Conservation (phyloP, 371 early-diverging fungal species). For the Circinella minor region DNA sequence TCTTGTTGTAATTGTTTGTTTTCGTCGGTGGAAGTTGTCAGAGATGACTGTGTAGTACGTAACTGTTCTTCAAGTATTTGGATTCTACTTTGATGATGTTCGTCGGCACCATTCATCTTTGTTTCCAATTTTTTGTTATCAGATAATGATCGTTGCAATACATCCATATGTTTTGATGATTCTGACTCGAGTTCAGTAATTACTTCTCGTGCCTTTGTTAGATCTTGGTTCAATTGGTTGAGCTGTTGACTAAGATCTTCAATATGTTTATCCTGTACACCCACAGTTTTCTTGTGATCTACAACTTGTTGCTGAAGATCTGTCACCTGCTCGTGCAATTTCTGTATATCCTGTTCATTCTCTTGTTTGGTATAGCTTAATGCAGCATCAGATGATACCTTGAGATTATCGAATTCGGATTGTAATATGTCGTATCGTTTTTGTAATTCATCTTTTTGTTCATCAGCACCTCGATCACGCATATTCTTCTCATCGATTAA, state of each 20-base stretch:
- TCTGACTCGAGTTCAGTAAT: not conserved
- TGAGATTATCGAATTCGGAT: conserved; percentile 6
- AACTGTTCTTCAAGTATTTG: not conserved
- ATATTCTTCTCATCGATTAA: conserved; percentile 10
- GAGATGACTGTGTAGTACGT: not conserved
- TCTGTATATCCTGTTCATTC: conserved; percentile 4
- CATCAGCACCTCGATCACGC: conserved; percentile 1
- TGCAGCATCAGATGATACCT: conserved; percentile 2
- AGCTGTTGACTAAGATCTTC: not conserved
- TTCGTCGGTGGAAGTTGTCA: not conserved
- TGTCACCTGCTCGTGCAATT: conserved; percentile 6
- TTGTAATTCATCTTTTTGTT: not conserved
- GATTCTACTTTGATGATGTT: not conserved
- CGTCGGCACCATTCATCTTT: not conserved
- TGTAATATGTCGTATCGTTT: conserved; percentile 11
- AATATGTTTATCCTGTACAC: conserved; percentile 3
- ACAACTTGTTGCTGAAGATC: conserved; percentile 10
- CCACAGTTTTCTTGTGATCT: conserved; percentile 1
- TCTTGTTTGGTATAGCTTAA: conserved; percentile 1
- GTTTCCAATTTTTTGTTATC: not conserved
- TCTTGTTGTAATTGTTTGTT: conserved; percentile 3
- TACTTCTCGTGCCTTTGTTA: not conserved
- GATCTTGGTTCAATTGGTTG: not conserved
- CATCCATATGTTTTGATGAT: not conserved
- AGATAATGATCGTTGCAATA: not conserved